Conservation (phyloP, 768 basidiomycete species). For the Suillus alpinus region DNA sequence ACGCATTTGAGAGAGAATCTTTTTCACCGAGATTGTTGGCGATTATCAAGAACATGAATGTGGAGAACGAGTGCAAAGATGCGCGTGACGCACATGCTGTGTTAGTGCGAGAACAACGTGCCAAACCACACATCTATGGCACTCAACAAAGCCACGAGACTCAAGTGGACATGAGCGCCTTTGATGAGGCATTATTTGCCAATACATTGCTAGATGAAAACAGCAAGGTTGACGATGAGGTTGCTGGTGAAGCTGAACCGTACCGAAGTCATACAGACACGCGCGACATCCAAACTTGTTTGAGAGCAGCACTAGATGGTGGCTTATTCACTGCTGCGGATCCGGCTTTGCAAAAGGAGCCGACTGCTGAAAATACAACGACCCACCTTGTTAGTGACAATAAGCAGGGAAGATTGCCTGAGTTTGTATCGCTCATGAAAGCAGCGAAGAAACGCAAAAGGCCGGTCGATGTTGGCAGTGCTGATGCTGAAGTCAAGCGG, state of each 20-base stretch:
- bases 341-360: no score
- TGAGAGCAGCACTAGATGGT: neutral
- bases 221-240: rapidly evolving
- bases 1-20: neutral
- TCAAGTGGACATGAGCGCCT: neutral
- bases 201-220: neutral
- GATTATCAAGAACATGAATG: neutral
- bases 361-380: no score
- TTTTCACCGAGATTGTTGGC: neutral
- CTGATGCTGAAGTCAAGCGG: no score
- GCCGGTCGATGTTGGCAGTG: neutral
- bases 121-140: neutral
- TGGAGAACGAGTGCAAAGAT: neutral
- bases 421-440: neutral
- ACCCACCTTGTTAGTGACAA: no score
- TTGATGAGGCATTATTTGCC: neutral
- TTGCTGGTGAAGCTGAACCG: no score
- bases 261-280: no score
- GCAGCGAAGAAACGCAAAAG: neutral
- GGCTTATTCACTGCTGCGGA: neutral
- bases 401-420: no score
- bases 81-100: neutral
- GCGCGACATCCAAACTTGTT: neutral
- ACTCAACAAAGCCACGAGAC: neutral
- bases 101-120: neutral